phyloP scores from a whole-genome alignment of 2,329 filamentous ascomycete genomes.

The Niveomyces coronatus region DNA sequence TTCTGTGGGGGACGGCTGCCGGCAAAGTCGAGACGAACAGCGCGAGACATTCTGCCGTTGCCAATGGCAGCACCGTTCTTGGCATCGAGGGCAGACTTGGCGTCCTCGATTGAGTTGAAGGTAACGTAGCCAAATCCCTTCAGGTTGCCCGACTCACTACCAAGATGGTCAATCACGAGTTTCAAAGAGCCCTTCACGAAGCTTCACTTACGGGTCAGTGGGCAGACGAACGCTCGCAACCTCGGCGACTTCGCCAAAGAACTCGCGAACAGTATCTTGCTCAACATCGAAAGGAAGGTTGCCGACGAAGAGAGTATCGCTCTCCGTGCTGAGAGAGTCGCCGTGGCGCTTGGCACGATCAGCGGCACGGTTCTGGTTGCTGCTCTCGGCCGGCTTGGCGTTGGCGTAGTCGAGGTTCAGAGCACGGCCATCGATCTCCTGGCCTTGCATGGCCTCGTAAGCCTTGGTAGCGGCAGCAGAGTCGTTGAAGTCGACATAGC shows the following conservation, averaged over 20 bases:
- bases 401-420: constrained; percentile 74
- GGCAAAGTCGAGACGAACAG: constrained; percentile 76
- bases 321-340: constrained; percentile 68
- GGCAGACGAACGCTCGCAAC: constrained; percentile 78
- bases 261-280: constrained; percentile 62
- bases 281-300: constrained; percentile 80
- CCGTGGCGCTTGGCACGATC: constrained; percentile 62
- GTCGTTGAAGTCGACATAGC: constrained; percentile 78
- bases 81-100: constrained; percentile 60
- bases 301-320: constrained; percentile 82
- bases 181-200: too few relatives aligned
- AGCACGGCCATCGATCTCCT: constrained; percentile 62
- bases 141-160: constrained; percentile 64
- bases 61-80: constrained; percentile 57
- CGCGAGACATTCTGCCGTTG: constrained; percentile 57
- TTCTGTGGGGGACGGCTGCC: constrained; percentile 53
- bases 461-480: constrained; percentile 60
- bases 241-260: constrained; percentile 61
- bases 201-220: constrained; percentile 65
- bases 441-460: constrained; percentile 62
- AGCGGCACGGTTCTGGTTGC: constrained; percentile 45
- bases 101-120: constrained; percentile 74
- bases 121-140: constrained; percentile 93
- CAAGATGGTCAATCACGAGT: constrained; percentile 11
- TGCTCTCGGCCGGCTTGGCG: constrained; percentile 47